phyloP scores from a whole-genome alignment of 441 rosid genomes.

The Geranium incanum region DNA sequence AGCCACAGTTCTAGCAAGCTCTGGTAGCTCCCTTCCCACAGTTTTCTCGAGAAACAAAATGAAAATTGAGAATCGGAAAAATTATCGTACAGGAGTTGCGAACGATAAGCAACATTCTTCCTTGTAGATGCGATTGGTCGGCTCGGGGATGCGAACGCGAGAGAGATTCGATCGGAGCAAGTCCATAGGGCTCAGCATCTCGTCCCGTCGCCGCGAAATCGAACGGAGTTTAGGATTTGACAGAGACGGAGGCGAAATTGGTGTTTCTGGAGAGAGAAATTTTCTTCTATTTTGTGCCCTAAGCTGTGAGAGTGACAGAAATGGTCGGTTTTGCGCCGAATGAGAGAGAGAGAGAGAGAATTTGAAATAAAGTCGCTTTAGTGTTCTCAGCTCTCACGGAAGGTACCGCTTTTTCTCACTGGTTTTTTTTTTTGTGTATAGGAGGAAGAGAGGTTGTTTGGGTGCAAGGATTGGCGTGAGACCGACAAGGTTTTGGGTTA shows the following conservation, averaged over 20 bases:
- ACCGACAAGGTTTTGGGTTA: not conserved
- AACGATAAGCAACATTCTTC: conserved; percentile 92
- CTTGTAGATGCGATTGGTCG: conserved; percentile 92
- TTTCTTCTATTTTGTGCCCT: not conserved
- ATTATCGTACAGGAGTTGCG: conserved; percentile 62
- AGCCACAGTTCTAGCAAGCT: not conserved
- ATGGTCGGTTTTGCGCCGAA: not conserved
- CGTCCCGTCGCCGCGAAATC: not conserved
- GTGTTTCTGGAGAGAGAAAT: not conserved
- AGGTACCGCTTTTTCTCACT: not conserved
- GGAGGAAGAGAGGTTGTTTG: not conserved
- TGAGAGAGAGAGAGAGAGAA: not conserved
- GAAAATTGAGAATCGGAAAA: conserved; percentile 12
- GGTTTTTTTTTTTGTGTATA: not conserved
- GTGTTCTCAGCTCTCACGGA: conserved; percentile 5
- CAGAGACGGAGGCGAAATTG: not conserved
- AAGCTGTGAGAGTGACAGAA: not conserved
- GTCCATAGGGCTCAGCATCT: conserved; percentile 49
- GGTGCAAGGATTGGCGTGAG: not conserved
- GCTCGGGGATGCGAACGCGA: conserved; percentile 97
- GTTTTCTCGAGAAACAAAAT: conserved; percentile 12
- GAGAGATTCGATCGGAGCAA: conserved; percentile 82
- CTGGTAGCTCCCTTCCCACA: conserved; percentile 4
- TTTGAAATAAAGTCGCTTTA: not conserved
- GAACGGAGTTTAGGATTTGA: not conserved